phyloP scores from a whole-genome alignment of 345 rosid species.

The Barbarea vulgaris region DNA sequence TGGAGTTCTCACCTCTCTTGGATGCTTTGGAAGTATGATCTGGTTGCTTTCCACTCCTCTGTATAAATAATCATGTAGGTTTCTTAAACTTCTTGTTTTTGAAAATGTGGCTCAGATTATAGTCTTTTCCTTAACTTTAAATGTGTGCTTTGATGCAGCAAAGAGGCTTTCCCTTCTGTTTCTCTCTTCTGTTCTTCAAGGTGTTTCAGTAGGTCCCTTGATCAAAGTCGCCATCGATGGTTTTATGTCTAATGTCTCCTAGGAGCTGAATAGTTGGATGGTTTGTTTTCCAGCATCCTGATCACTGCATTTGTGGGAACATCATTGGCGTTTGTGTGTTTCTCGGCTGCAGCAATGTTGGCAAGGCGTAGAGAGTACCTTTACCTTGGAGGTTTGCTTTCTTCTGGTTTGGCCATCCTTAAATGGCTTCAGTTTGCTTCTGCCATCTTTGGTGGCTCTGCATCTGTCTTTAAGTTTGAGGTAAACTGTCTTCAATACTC shows the following conservation, averaged over 20 bases:
- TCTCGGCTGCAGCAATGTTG: constrained; percentile 78
- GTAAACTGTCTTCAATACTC: constrained; percentile 42
- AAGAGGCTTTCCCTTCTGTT: constrained; percentile 67
- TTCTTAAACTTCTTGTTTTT: neutral
- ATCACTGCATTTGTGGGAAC: constrained; percentile 77
- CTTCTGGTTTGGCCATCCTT: constrained; percentile 70
- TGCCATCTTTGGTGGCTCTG: constrained; percentile 75
- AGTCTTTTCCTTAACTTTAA: neutral
- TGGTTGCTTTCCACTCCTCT: constrained; percentile 58
- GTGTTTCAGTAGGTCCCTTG: constrained; percentile 78
- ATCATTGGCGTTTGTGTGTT: constrained; percentile 72
- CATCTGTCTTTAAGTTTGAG: constrained; percentile 71
- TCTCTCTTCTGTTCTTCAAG: constrained; percentile 61
- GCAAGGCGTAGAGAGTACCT: constrained; percentile 85
- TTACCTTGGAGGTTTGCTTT: constrained; percentile 81
- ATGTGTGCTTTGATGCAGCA: constrained; percentile 43
- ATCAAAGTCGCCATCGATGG: constrained; percentile 61
- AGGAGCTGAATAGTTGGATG: neutral
- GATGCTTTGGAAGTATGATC: constrained; percentile 50
- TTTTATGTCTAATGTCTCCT: neutral
- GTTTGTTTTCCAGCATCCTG: constrained; percentile 49
- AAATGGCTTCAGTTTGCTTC: constrained; percentile 77
- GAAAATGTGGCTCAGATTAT: neutral
- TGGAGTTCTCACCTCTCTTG: constrained; percentile 40
- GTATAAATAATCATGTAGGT: constrained; percentile 48